phyloP scores from a whole-genome alignment of 2,329 filamentous ascomycete species.

The Trichoderma arundinaceum region DNA sequence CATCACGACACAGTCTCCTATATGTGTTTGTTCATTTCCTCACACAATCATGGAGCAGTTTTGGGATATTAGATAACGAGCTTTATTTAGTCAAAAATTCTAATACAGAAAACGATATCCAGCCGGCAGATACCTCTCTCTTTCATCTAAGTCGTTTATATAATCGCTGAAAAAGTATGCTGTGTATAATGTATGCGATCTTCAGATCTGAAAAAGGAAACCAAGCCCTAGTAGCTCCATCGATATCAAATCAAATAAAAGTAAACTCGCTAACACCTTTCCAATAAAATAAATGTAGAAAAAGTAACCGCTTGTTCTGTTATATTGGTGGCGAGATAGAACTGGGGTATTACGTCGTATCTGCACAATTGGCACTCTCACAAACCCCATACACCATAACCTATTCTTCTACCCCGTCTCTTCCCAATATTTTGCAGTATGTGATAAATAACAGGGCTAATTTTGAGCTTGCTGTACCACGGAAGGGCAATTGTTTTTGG shows the following conservation, averaged over 20 bases:
- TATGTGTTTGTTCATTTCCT: not conserved
- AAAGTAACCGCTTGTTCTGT: not conserved
- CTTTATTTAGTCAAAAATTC: not conserved
- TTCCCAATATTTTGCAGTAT: not conserved
- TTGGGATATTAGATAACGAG: not conserved
- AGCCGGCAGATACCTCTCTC: not conserved
- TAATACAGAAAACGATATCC: slow-evolving; percentile 1
- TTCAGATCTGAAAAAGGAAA: not conserved
- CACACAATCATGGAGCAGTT: not conserved
- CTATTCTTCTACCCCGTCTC: not conserved
- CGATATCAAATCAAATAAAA: not conserved
- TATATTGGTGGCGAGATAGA: not conserved
- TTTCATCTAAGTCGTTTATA: not conserved
- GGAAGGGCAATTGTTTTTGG: not conserved
- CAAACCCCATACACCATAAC: not conserved
- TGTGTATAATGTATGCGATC: not conserved
- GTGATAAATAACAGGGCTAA: not conserved
- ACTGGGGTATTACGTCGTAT: not conserved
- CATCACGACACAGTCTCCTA: not conserved
- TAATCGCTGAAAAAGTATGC: not conserved
- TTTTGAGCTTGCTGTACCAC: not conserved
- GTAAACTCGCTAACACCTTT: not conserved
- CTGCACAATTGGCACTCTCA: not conserved
- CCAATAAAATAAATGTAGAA: not conserved
- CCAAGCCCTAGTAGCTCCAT: not conserved